Evolutionary conservation across 768 basidiomycete genomes (phyloP).

Genomic region (Lactarius sp.): DNA sequence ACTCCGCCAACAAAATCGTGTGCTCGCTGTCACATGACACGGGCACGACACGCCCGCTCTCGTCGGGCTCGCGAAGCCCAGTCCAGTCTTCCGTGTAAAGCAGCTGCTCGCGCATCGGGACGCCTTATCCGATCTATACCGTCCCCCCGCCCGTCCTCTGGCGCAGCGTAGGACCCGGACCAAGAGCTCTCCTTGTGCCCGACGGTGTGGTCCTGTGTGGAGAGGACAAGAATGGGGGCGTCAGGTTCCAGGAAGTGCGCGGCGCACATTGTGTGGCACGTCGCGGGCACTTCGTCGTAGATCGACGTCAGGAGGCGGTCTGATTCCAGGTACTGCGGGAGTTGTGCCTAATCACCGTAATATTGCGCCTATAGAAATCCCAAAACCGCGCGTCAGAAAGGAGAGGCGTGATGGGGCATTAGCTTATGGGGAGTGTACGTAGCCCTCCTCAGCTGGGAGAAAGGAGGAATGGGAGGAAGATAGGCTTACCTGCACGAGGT

Average conservation of each 20-base stretch:
- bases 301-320: conserved; percentile 68
- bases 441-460: no score
- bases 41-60: conserved; percentile 54
- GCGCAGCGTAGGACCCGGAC: conserved; percentile 68
- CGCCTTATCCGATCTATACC: conserved; percentile 4
- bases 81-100: conserved; percentile 81
- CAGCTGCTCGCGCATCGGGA: conserved; percentile 70
- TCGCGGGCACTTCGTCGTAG: conserved; percentile 65
- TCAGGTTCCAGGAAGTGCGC: conserved; percentile 55
- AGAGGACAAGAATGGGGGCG: conserved; percentile 68
- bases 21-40: conserved; percentile 69
- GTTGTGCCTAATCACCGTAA: conserved; percentile 64
- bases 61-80: conserved; percentile 65
- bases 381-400: not conserved
- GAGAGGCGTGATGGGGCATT: not conserved
- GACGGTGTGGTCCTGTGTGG: conserved; percentile 68
- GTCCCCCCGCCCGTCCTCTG: conserved; percentile 31
- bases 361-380: conserved; percentile 65
- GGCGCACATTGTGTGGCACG: conserved; percentile 56
- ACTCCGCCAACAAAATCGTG: conserved; percentile 53
- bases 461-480: not conserved
- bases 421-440: no score
- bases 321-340: conserved; percentile 51
- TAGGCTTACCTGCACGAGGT: conserved; percentile 55
- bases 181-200: conserved; percentile 84